Evolutionary conservation across 2,329 filamentous ascomycete genomes (phyloP).

Genomic region (Cryphonectria radicalis): DNA sequence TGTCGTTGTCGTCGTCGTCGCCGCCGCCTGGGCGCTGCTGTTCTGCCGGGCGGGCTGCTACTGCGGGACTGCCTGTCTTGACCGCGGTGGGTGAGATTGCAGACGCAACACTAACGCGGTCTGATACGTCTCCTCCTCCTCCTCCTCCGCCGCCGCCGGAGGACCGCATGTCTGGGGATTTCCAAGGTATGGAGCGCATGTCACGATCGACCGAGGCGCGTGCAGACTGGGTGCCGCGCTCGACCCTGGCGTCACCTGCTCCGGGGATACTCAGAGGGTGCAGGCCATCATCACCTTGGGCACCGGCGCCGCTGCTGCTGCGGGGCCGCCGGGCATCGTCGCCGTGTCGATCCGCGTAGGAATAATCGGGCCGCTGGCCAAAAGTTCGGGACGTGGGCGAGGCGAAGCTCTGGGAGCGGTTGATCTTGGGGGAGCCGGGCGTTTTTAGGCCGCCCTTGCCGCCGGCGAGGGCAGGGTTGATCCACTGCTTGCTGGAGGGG

Average conservation of each 20-base stretch:
- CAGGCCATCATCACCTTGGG: slow-evolving; percentile 47
- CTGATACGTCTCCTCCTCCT: slow-evolving; percentile 28
- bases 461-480: slow-evolving; percentile 52
- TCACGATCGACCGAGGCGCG: slow-evolving; percentile 40
- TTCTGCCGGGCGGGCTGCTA: slow-evolving; percentile 20
- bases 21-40: not conserved
- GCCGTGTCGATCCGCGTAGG: slow-evolving; percentile 44
- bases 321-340: slow-evolving; percentile 52
- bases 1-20: too few relatives aligned
- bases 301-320: slow-evolving; percentile 59
- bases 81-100: slow-evolving; percentile 27
- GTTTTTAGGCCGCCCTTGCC: slow-evolving; percentile 45
- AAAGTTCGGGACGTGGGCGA: slow-evolving; percentile 43
- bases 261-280: slow-evolving; percentile 50
- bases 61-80: slow-evolving; percentile 26
- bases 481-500: slow-evolving; percentile 64
- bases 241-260: slow-evolving; percentile 50
- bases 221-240: slow-evolving; percentile 45
- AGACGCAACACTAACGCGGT: slow-evolving; percentile 28
- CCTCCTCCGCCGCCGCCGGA: slow-evolving; percentile 22
- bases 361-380: slow-evolving; percentile 41
- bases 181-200: slow-evolving; percentile 29
- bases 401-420: slow-evolving; percentile 54
- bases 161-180: slow-evolving; percentile 29
- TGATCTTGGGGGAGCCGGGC: slow-evolving; percentile 57